Percentiles rank a stretch among this genome's conserved stretches.
phyloP scores from a whole-genome alignment of 2,329 filamentous ascomycete genomes.

The Neofusicoccum umdonicola region DNA sequence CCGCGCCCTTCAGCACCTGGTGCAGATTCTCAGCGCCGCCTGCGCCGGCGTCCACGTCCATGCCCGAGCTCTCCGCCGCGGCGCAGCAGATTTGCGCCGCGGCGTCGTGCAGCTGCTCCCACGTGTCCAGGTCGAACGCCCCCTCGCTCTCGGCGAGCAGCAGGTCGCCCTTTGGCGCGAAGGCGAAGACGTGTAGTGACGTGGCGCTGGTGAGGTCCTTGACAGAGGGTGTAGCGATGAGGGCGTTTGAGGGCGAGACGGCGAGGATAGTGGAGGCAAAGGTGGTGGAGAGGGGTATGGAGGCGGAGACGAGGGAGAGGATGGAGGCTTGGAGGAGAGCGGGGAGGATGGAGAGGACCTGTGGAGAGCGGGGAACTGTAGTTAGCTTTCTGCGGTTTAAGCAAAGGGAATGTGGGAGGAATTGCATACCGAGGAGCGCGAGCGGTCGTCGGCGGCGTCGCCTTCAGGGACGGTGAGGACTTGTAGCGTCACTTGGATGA shows the following conservation, averaged over 20 bases:
- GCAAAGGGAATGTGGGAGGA: no score
- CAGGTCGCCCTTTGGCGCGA: slow-evolving; percentile 69
- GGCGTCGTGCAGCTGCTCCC: slow-evolving; percentile 66
- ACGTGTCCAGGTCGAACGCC: slow-evolving; percentile 69
- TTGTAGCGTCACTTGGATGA: slow-evolving; percentile 82
- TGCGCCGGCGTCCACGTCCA: slow-evolving; percentile 37
- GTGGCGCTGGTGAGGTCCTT: slow-evolving; percentile 60
- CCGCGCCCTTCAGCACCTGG: slow-evolving; percentile 40
- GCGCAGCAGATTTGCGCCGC: slow-evolving; percentile 65
- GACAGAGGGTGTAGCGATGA: slow-evolving; percentile 55
- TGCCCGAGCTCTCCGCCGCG: slow-evolving; percentile 30
- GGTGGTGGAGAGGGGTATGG: slow-evolving; percentile 73
- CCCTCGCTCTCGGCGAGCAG: slow-evolving; percentile 81
- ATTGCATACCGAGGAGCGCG: slow-evolving; percentile 44
- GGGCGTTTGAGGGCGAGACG: slow-evolving; percentile 43
- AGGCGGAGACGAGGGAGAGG: slow-evolving; percentile 76
- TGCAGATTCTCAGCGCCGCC: slow-evolving; percentile 30
- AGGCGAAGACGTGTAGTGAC: slow-evolving; percentile 81
- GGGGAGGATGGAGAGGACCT: slow-evolving; percentile 79
- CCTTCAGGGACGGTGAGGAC: slow-evolving; percentile 67
- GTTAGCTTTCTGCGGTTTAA: no score
- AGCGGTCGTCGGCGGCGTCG: slow-evolving; percentile 57
- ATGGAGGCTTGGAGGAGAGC: slow-evolving; percentile 79
- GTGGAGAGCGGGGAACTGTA: neutral
- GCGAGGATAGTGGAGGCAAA: slow-evolving; percentile 65